Conservation (phyloP, 495 filamentous ascomycete genomes). For the Patellaria atrata region DNA sequence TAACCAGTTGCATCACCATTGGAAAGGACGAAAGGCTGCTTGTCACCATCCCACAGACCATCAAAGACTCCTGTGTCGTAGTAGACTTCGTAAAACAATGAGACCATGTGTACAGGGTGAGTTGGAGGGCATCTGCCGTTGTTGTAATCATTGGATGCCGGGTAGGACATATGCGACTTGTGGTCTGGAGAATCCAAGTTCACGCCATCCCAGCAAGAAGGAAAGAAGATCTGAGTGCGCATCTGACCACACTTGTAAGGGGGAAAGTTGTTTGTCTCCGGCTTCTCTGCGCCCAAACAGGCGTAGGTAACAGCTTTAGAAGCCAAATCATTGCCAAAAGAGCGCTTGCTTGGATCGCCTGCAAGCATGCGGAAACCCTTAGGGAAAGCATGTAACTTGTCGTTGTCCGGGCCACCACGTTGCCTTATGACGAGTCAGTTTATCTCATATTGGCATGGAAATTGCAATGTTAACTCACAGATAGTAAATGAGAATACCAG, state of each 20-base stretch:
- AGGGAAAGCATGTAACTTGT: constrained; percentile 53
- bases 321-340: constrained; percentile 30
- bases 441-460: background rate
- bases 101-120: constrained; percentile 46
- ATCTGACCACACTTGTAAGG: constrained; percentile 48
- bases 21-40: constrained; percentile 51
- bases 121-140: constrained; percentile 37
- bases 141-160: constrained; percentile 32
- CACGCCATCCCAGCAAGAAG: constrained; percentile 34
- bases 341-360: constrained; percentile 42
- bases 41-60: constrained; percentile 39
- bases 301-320: constrained; percentile 38
- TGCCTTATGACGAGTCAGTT: constrained; percentile 36
- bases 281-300: constrained; percentile 36
- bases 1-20: constrained; percentile 35
- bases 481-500: constrained; percentile 48
- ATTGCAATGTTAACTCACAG: constrained; percentile 32
- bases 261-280: constrained; percentile 38
- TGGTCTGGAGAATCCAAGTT: constrained; percentile 37
- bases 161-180: constrained; percentile 45
- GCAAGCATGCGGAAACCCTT: constrained; percentile 60
- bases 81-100: constrained; percentile 56
- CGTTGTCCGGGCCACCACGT: constrained; percentile 42
- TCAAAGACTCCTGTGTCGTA: constrained; percentile 44
- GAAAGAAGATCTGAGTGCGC: constrained; percentile 44